Base-by-base conservation (phyloP, 1,139 yeast genomes). In the Candida frijolesensis region DNA sequence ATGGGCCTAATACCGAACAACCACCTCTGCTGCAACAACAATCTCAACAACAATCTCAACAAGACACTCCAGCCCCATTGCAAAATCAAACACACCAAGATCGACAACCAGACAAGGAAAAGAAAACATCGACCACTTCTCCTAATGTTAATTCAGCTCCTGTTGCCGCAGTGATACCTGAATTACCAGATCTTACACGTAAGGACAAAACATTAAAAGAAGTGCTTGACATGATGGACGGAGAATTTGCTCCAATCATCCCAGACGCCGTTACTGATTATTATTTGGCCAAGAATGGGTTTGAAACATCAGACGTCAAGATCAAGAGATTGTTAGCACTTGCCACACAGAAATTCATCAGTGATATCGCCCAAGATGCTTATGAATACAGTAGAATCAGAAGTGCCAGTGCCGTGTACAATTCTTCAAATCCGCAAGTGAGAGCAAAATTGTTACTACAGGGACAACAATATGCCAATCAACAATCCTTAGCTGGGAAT, bases 251-350 rank as follows among this genome's bases (percentile, higher is more conserved):
- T 2, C 99, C 99, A 1, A 88, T 95, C 40, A 94, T 95, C 42
- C 99, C 99, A 0, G 99, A 95, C 65, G 95, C 96, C 0, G 98
- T 95, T n/a, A 89, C 97, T 0, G 98, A 94, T 63, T 94, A 90
- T 66, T 94, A 94, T 62, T 72, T 95, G 47, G 85, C 92, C 19
- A 87, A 87, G 62, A 87, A 92, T 54, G 99, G 99, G 40, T 86
- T 95, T 61, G 89, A 87, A 53, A 83, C 96, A 27, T 80, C 86
- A 37, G 96, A 91, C 61, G 72, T 83, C 8, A 81, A 92, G 53
- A 87, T 94, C 54, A 91, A 92, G 63, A 78, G 98, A 51, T 73
- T 95, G 43, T 73, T 95, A 48, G 98, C 98, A 0, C 74, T 95
- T 51, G 98, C 99, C 0, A 92, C 99, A 0, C 99, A 95, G 63